Percentiles rank a stretch among this genome's conserved stretches.
Conservation (phyloP, 1,139 yeast species). For the Candida neerlandica region DNA sequence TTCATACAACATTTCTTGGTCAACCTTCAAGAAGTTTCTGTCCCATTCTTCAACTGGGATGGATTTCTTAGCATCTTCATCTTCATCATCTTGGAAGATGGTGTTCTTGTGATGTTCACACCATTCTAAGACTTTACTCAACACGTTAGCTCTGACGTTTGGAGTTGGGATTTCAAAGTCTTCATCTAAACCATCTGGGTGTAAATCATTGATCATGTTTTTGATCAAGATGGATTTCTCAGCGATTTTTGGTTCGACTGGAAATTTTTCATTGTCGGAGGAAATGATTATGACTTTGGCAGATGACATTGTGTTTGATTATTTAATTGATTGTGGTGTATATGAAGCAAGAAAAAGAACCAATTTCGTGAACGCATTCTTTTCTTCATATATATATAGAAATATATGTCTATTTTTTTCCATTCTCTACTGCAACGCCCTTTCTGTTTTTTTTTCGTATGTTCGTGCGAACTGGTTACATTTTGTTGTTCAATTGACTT, state of each 20-base stretch:
- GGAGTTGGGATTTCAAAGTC: conserved; percentile 91
- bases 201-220: conserved; percentile 84
- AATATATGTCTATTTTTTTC: background rate
- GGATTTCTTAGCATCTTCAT: conserved; percentile 78
- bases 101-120: conserved; percentile 95
- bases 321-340: background rate
- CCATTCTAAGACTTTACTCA: conserved; percentile 93
- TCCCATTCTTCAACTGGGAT: conserved; percentile 97
- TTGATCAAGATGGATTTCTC: conserved; percentile 87
- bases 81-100: conserved; percentile 70
- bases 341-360: background rate
- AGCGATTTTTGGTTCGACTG: conserved; percentile 81
- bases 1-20: conserved; percentile 97
- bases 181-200: conserved; percentile 60
- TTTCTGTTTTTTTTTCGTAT: background rate
- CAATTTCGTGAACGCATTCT: no score
- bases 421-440: background rate
- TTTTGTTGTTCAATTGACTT: background rate
- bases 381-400: background rate
- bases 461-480: background rate
- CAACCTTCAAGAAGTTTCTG: conserved; percentile 90
- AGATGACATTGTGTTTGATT: conserved; percentile 21
- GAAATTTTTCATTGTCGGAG: conserved; percentile 72
- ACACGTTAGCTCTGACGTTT: conserved; percentile 81
- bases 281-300: conserved; percentile 64